Evolutionary conservation across 805 yeast genomes (phyloP).

Genomic region (Metschnikowia amazonensis): DNA sequence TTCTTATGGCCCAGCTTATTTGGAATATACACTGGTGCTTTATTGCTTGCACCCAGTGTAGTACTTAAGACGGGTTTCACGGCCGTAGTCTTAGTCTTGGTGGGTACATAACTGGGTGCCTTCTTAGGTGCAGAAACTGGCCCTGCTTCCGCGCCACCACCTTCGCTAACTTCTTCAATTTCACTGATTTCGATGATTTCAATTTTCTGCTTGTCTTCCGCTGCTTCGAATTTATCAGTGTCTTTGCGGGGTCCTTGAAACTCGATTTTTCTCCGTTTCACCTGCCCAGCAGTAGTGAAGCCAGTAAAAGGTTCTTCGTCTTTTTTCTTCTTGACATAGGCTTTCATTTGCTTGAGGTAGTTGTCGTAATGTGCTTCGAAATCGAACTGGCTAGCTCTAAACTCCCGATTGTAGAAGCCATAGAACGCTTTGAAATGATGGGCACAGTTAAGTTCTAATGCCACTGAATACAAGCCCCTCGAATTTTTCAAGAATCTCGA

Average conservation of each 20-base stretch:
- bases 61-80: neutral
- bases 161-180: too few species aligned
- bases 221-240: neutral
- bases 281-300: constrained; percentile 8
- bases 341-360: constrained; percentile 6
- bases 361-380: neutral
- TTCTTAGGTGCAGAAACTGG: neutral
- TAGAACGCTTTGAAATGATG: constrained; percentile 19
- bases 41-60: constrained; percentile 6
- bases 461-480: constrained; percentile 10
- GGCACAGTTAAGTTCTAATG: constrained; percentile 18
- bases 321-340: constrained; percentile 7
- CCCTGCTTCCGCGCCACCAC: neutral
- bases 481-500: constrained; percentile 29
- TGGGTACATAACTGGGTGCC: neutral
- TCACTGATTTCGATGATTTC: too few species aligned
- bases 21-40: constrained; percentile 36
- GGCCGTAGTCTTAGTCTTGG: neutral
- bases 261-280: neutral
- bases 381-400: constrained; percentile 6
- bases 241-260: neutral
- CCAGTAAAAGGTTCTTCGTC: constrained; percentile 1
- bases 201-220: neutral
- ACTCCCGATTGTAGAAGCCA: constrained; percentile 10
- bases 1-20: constrained; percentile 18